Evolutionary conservation across 129 eudicot genomes (phyloP), one percentile per base, ranked within the genome.

Genomic region (Artemisia annua): DNA sequence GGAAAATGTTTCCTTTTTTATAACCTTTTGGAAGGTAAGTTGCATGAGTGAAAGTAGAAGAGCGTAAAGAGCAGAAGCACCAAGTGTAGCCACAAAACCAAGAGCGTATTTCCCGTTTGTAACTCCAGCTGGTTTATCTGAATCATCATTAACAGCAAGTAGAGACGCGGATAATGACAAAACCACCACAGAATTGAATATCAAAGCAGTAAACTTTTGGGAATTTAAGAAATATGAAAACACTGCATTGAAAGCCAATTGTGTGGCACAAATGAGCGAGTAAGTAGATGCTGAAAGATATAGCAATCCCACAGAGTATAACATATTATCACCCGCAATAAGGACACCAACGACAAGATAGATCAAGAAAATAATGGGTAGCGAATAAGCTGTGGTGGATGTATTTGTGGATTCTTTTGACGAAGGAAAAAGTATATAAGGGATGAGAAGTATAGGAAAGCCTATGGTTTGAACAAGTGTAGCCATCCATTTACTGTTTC

Each of bases 241-340:
- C 0, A 95, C 63, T 1, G 99, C 97, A 59, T 88, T 95, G 59
- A 88, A 95, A 22, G 88, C 98, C 72, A 94, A 78, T 55, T 90
- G 96, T 13, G 97, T 90, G 1, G 97, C 93, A 32, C 97, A 87
- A 22, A 94, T 84, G 69, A 94, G 96, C 11, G 98, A 94, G 70
- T 90, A 94, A 28, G 98, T 94, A 2, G 98, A 94, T 66, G 97
- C 97, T 1, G 98, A 90, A 48, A 94, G 89, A 66, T 94, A 90
- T 16, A 88, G 24, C 28, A 94, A 87, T 16, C 93, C 98, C 44
- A 83, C 69, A 7, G 97, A 88, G 68, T 94, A 88, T 9, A 94
- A 67, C 97, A 94, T 87, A 71, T 90, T 94, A 74, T 94, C 92
- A 14, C 96, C 96, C 0, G 98, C 96, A 53, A 94, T 76, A 7